Conservation (phyloP, 73 alveolate species). For the Tetrahymena thermophila region DNA sequence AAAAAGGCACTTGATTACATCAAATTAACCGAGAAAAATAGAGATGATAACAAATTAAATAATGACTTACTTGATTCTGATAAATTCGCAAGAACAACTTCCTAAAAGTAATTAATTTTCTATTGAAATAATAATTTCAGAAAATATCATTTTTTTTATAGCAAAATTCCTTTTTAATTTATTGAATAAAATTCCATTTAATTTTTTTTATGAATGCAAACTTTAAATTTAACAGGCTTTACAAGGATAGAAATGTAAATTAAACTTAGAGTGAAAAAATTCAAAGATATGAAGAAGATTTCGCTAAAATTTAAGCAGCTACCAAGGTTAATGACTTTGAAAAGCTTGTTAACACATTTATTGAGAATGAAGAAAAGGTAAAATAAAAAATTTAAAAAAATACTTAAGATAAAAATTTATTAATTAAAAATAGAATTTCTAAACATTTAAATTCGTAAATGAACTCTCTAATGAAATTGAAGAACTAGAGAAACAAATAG, state of each 20-base stretch:
- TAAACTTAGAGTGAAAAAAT: slow-evolving; percentile 50
- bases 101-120: not conserved
- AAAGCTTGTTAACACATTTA: slow-evolving; percentile 61
- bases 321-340: slow-evolving; percentile 80
- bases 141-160: no score
- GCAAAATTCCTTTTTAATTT: no score
- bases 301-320: slow-evolving; percentile 83
- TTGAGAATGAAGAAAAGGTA: slow-evolving; percentile 71
- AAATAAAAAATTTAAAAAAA: not conserved
- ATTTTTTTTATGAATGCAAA: no score
- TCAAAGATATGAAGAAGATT: slow-evolving; percentile 81
- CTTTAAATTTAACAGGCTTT: not conserved
- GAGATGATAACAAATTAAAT: slow-evolving; percentile 49
- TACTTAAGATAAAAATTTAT: not conserved
- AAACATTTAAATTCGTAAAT: slow-evolving; percentile 67
- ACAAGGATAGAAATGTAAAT: slow-evolving; percentile 36
- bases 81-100: not conserved
- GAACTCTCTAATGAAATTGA: slow-evolving; percentile 75
- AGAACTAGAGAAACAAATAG: slow-evolving; percentile 71
- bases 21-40: slow-evolving; percentile 35
- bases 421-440: slow-evolving; percentile 23
- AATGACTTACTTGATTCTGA: slow-evolving; percentile 49
- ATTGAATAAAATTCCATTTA: no score
- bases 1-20: slow-evolving; percentile 31
- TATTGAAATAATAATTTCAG: no score